phyloP scores from a whole-genome alignment of 2,329 filamentous ascomycete genomes.

The Colletotrichum eremochloae region DNA sequence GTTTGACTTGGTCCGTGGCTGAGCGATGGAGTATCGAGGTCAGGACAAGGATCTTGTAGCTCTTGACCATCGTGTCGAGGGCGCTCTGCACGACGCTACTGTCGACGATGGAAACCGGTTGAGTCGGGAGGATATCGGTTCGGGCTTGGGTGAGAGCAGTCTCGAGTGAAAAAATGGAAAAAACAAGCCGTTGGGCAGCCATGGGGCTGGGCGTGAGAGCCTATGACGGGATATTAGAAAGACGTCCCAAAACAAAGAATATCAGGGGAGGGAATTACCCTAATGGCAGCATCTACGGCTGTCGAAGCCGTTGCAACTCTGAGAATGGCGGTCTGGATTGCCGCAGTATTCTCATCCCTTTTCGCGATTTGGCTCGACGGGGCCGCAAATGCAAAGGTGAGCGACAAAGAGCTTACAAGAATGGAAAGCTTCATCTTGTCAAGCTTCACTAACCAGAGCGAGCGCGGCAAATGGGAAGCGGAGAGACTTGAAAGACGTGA shows the following conservation, averaged over 20 bases:
- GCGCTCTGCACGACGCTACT: constrained; percentile 39
- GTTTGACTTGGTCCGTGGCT: constrained; percentile 29
- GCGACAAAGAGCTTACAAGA: constrained; percentile 5
- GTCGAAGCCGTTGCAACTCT: constrained; percentile 21
- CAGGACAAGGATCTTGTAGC: constrained; percentile 41
- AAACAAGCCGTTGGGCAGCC: constrained; percentile 8
- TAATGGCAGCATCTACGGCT: constrained; percentile 11
- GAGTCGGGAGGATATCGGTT: constrained; percentile 36
- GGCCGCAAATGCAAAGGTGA: constrained; percentile 5
- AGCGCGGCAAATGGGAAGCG: background rate
- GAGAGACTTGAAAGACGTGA: background rate
- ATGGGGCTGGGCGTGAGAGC: constrained; percentile 23
- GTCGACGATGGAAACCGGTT: constrained; percentile 46
- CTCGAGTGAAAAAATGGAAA: constrained; percentile 19
- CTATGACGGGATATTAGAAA: background rate
- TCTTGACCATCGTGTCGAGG: constrained; percentile 34
- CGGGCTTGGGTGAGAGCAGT: constrained; percentile 36
- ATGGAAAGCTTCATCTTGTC: constrained; percentile 17
- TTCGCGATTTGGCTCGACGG: background rate
- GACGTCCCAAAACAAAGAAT: background rate
- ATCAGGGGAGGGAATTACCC: background rate
- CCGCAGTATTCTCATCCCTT: constrained; percentile 4
- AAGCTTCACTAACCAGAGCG: constrained; percentile 9
- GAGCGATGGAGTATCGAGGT: constrained; percentile 33
- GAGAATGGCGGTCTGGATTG: constrained; percentile 19